phyloP scores from a whole-genome alignment of 1,284 basidiomycete genomes.

The Leccinum pachyderme region DNA sequence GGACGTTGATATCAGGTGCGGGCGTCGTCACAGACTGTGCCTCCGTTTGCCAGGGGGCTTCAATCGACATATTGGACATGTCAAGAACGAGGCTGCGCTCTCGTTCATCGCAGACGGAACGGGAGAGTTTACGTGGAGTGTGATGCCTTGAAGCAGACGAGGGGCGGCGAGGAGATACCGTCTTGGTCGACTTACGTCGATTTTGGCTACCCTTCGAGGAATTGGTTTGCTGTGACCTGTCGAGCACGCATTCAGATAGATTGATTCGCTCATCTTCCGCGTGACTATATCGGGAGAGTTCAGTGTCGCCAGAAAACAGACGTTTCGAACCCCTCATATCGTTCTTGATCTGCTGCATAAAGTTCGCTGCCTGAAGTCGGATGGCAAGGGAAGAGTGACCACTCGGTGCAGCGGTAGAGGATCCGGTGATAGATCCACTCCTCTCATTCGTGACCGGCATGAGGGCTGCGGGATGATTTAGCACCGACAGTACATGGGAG shows the following conservation, averaged over 20 bases:
- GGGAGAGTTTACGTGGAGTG: constrained; percentile 28
- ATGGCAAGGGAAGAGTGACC: constrained; percentile 62
- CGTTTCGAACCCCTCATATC: constrained; percentile 72
- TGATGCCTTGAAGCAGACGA: constrained; percentile 24
- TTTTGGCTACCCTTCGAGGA: constrained; percentile 15
- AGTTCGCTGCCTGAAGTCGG: constrained; percentile 68
- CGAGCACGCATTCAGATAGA: constrained; percentile 8
- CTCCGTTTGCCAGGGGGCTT: constrained; percentile 32
- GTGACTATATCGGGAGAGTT: constrained; percentile 44
- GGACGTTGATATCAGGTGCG: constrained; percentile 26
- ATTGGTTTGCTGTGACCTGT: constrained; percentile 24
- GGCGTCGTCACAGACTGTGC: constrained; percentile 5
- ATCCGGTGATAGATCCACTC: constrained; percentile 14
- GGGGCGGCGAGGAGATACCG: constrained; percentile 27
- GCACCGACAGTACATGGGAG: constrained; percentile 2
- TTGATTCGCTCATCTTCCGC: constrained; percentile 34
- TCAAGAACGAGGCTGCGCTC: constrained; percentile 28
- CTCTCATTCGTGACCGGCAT: constrained; percentile 11
- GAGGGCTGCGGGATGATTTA: constrained; percentile 13
- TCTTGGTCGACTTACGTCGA: constrained; percentile 23
- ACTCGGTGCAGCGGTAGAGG: constrained; percentile 32
- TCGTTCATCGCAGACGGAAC: constrained; percentile 26
- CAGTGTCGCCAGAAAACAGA: constrained; percentile 63
- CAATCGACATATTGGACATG: constrained; percentile 38
- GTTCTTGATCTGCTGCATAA: constrained; percentile 82